These are phyloP conservation scores for Kazachstania sp. DNA, from an alignment of 1,139 yeast genomes.

Conservation along the genomic window DNA sequence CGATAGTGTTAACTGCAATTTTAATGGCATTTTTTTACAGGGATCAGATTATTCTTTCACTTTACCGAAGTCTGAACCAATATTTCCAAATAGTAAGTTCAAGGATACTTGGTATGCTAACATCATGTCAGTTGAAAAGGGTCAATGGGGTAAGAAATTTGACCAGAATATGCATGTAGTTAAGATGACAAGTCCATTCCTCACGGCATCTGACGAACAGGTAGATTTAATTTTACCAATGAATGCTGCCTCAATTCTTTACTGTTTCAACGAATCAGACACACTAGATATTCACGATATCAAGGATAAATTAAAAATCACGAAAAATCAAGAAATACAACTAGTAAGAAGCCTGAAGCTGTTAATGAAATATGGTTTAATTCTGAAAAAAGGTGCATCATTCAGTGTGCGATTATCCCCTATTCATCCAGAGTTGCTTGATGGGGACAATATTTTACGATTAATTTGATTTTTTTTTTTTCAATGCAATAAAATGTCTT, in stretches of 20 bases:
- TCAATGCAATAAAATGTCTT: not conserved
- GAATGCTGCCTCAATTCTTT: constrained; percentile 14
- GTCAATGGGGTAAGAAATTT: not conserved
- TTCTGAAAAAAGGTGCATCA: not conserved
- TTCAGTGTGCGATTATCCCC: not conserved
- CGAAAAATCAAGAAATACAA: constrained; percentile 1
- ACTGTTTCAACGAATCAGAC: constrained; percentile 12
- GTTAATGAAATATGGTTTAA: constrained; percentile 1
- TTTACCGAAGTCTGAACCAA: constrained; percentile 1
- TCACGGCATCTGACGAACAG: not conserved
- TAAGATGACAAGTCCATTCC: constrained; percentile 14
- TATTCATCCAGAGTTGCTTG: not conserved
- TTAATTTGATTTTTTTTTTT: not conserved
- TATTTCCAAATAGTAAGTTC: constrained; percentile 5
- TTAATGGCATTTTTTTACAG: constrained; percentile 1
- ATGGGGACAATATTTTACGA: not conserved
- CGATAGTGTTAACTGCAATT: not conserved
- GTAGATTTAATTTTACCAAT: constrained; percentile 9
- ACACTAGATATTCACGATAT: constrained; percentile 6
- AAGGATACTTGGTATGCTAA: not conserved
- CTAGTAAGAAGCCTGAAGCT: constrained; percentile 3
- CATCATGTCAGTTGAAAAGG: not conserved
- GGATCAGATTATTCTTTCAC: not conserved
- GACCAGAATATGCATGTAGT: constrained; percentile 10
- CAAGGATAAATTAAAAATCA: constrained; percentile 4